Evolutionary conservation across 2,329 filamentous ascomycete genomes (phyloP).

Genomic region (Fusarium euwallaceae): DNA sequence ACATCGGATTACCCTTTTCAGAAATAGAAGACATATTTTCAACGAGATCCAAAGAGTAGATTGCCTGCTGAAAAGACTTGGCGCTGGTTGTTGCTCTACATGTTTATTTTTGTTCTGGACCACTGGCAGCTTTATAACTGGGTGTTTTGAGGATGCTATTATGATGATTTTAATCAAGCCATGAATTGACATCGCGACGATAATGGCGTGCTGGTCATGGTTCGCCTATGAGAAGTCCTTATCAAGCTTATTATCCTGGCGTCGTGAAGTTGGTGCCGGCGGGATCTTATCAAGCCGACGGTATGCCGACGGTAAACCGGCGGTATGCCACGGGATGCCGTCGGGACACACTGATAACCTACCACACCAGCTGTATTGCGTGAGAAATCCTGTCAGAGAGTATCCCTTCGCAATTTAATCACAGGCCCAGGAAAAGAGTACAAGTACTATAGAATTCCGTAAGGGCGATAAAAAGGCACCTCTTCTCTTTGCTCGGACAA

Average conservation of each 20-base stretch:
- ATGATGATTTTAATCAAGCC: background rate
- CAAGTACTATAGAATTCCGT: background rate
- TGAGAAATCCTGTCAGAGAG: background rate
- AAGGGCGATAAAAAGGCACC: background rate
- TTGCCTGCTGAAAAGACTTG: background rate
- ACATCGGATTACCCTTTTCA: slow-evolving; percentile 16
- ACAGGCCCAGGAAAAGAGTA: background rate
- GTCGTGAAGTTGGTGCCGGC: slow-evolving; percentile 4
- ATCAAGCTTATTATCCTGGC: slow-evolving; percentile 6
- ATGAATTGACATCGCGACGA: slow-evolving; percentile 31
- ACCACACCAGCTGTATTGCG: background rate
- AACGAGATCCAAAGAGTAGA: background rate
- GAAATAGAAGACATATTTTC: slow-evolving; percentile 28
- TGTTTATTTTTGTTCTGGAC: background rate
- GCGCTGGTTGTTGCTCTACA: background rate
- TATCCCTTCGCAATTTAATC: background rate
- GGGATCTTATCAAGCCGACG: slow-evolving; percentile 15
- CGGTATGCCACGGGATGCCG: slow-evolving; percentile 17
- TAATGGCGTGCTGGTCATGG: slow-evolving; percentile 45
- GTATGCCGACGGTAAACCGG: slow-evolving; percentile 41
- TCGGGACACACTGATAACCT: background rate
- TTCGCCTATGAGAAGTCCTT: slow-evolving; percentile 24
- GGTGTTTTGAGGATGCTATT: background rate
- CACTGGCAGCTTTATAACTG: background rate
- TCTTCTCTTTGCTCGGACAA: background rate